Percentiles rank a stretch among this genome's conserved stretches.
Conservation (phyloP, 305 asterid species). For the Fraxinus baroniana region DNA sequence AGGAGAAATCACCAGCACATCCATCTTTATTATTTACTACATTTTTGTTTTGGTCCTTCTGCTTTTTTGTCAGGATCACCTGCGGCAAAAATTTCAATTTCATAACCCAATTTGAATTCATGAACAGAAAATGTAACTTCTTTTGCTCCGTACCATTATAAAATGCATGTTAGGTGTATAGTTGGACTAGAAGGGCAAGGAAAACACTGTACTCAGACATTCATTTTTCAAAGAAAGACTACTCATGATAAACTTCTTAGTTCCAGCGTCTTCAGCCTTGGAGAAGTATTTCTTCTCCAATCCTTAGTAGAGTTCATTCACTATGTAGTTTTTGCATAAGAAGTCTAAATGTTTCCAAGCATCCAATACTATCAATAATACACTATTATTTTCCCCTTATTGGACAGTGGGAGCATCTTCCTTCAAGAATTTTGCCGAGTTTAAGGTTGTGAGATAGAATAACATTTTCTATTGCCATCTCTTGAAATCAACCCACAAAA, state of each 20-base stretch:
- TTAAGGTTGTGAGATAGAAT: too few relatives aligned
- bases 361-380: too few relatives aligned
- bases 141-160: not conserved
- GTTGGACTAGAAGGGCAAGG: not conserved
- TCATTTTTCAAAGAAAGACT: not conserved
- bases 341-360: too few relatives aligned
- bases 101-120: conserved; percentile 16
- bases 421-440: too few relatives aligned
- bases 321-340: too few relatives aligned
- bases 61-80: conserved; percentile 50
- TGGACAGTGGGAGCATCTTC: too few relatives aligned
- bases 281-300: too few relatives aligned
- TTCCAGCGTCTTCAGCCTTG: too few relatives aligned
- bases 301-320: too few relatives aligned
- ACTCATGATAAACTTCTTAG: not conserved
- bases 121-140: not conserved
- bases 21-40: conserved; percentile 41
- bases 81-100: conserved; percentile 32
- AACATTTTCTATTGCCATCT: too few relatives aligned
- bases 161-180: not conserved
- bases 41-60: conserved; percentile 44
- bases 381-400: too few relatives aligned
- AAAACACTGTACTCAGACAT: not conserved
- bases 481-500: too few relatives aligned
- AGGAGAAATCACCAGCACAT: conserved; percentile 48